Conservation (phyloP, 495 filamentous ascomycete species). For the Podospora conica region DNA sequence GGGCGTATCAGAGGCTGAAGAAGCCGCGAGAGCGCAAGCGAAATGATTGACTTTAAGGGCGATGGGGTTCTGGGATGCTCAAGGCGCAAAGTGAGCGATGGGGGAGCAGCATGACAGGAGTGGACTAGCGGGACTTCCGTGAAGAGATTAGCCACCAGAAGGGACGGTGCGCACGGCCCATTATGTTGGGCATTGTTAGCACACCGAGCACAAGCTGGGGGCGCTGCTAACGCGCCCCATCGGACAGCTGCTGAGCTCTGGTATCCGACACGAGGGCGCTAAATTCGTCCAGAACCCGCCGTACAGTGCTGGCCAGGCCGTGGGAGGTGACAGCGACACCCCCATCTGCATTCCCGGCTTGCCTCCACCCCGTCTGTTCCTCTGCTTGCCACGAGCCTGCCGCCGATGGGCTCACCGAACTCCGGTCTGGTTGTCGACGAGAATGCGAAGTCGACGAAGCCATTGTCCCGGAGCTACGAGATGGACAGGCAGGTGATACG, state of each 20-base stretch:
- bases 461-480: neutral
- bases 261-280: constrained; percentile 12
- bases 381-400: neutral
- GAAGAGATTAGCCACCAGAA: constrained; percentile 34
- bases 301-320: neutral
- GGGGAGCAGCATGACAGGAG: constrained; percentile 25
- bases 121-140: constrained; percentile 28
- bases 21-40: constrained; percentile 42
- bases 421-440: neutral
- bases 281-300: constrained; percentile 24
- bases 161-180: constrained; percentile 14
- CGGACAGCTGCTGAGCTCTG: constrained; percentile 6
- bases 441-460: neutral
- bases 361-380: neutral
- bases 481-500: too few relatives aligned
- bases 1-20: constrained; percentile 32
- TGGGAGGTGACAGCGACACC: constrained; percentile 7
- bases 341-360: constrained; percentile 6
- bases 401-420: neutral
- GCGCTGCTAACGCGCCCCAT: constrained; percentile 21
- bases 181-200: constrained; percentile 16
- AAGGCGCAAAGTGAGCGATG: constrained; percentile 26
- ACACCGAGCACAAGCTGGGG: neutral
- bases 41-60: constrained; percentile 43
- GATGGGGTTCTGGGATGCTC: constrained; percentile 37